Base-by-base conservation (phyloP, 768 basidiomycete genomes). In the Leccinum pellstonianum region DNA sequence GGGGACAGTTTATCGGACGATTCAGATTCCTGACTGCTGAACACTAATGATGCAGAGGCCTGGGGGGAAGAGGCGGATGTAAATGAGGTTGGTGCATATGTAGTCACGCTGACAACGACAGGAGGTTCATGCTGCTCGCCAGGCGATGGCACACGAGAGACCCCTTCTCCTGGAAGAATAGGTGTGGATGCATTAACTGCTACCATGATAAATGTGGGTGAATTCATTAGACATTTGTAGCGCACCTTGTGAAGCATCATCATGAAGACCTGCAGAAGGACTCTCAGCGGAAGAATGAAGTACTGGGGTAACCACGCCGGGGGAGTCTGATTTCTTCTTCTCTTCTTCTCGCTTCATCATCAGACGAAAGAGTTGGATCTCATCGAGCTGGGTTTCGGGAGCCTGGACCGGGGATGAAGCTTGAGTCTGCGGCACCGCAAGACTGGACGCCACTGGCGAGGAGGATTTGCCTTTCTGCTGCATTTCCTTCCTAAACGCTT, bases 401-500 rank as follows among this genome's bases (percentile, higher is more conserved):
- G 63, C 31, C 48, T 62, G 65, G 55, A 33, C 41, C 31, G 48
- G 52, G 52, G 64, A 71, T 52, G 67, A 64, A 43, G 62, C 47
- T 50, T 70, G 61, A 6, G 68, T 65, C 46, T 71, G 66, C 15
- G 70, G 49, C 38, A 46, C 37, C n/a, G 52, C 21, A 43, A 56
- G 43, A 46, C 59, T 54, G 52, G 64, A 54, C 15, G 50, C 58
- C 15, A 52, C 56, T 23, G 66, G 63, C 54, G 65, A 64, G 52
- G 61, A 59, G 10, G 83, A 81, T 68, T 84, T 86, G 66, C 87
- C 87, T 63, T 85, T 88, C 73, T 89, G 88, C 68, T 88, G 91
- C 78, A 91, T 80, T 51, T 84, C 88, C 70, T 87, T 90, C 79
- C 92, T 94, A 84, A 91, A 93, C 2, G 86, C 90, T 66, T 94